Percentiles rank a stretch among this genome's conserved stretches.
Conservation (phyloP, 805 yeast species). For the Wickerhamomyces queroliae region DNA sequence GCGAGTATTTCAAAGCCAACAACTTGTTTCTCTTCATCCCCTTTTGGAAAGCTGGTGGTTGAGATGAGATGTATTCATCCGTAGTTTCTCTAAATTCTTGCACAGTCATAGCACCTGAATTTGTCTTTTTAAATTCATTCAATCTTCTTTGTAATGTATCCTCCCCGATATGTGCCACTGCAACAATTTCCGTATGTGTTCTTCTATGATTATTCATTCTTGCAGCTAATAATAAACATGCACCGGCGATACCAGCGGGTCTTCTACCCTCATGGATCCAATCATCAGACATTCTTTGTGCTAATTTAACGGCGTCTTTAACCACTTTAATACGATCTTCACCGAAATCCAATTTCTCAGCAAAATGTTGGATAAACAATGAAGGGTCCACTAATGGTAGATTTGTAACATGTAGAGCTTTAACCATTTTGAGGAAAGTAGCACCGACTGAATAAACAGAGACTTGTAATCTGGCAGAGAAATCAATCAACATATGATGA, state of each 20-base stretch:
- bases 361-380: slow-evolving; percentile 88
- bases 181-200: slow-evolving; percentile 89
- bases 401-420: slow-evolving; percentile 66
- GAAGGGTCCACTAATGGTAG: slow-evolving; percentile 94
- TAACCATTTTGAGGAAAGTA: slow-evolving; percentile 90
- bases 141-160: slow-evolving; percentile 88
- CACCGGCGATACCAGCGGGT: slow-evolving; percentile 99
- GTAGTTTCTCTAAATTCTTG: slow-evolving; percentile 65
- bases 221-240: slow-evolving; percentile 87
- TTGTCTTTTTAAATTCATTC: slow-evolving; percentile 78
- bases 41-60: slow-evolving; percentile 79
- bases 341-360: slow-evolving; percentile 81
- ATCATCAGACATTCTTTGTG: slow-evolving; percentile 87
- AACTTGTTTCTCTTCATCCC: slow-evolving; percentile 49
- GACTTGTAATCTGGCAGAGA: slow-evolving; percentile 82
- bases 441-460: slow-evolving; percentile 95
- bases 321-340: slow-evolving; percentile 67
- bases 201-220: slow-evolving; percentile 94
- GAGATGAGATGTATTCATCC: slow-evolving; percentile 28
- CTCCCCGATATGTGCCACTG: slow-evolving; percentile 92
- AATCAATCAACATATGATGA: slow-evolving; percentile 94
- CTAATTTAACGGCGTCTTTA: slow-evolving; percentile 80
- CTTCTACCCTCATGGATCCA: slow-evolving; percentile 97
- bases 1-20: slow-evolving; percentile 27
- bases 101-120: slow-evolving; percentile 68